phyloP scores from a whole-genome alignment of 1,139 yeast species.

The Yamadazyma siamensis region DNA sequence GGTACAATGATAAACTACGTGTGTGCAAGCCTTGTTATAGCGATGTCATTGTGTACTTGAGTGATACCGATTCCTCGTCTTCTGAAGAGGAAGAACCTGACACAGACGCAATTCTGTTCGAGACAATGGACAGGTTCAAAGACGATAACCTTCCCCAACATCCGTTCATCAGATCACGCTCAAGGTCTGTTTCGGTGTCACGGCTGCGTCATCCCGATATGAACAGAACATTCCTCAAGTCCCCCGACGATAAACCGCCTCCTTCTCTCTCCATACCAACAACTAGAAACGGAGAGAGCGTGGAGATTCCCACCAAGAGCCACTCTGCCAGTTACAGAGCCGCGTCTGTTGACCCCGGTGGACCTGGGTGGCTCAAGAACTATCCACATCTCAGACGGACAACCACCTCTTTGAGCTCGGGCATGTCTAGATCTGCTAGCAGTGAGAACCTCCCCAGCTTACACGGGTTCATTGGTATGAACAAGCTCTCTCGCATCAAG shows the following conservation, averaged over 20 bases:
- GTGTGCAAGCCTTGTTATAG: constrained; percentile 78
- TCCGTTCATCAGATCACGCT: constrained; percentile 28
- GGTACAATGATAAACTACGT: constrained; percentile 64
- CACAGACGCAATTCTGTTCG: constrained; percentile 17
- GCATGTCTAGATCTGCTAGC: constrained; percentile 16
- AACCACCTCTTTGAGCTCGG: constrained; percentile 3
- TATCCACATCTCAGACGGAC: constrained; percentile 18
- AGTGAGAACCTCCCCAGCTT: constrained; percentile 11
- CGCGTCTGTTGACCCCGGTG: constrained; percentile 2
- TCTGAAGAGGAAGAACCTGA: constrained; percentile 17
- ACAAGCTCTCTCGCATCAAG: constrained; percentile 10
- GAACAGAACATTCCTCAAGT: constrained; percentile 15
- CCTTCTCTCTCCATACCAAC: constrained; percentile 84
- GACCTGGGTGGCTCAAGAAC: constrained; percentile 23
- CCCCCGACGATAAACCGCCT: constrained; percentile 23
- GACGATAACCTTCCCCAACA: constrained; percentile 24
- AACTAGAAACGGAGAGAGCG: constrained; percentile 72
- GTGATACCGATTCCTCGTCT: constrained; percentile 55
- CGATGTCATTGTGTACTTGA: constrained; percentile 60
- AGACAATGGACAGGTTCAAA: constrained; percentile 13
- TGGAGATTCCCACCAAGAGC: constrained; percentile 56
- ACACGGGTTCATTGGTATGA: constrained; percentile 11
- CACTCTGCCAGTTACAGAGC: constrained; percentile 3
- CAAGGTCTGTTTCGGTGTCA: constrained; percentile 35
- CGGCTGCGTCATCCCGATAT: not conserved